Base-by-base conservation (phyloP, 495 filamentous ascomycete genomes). In the Glutinoglossum americanum region DNA sequence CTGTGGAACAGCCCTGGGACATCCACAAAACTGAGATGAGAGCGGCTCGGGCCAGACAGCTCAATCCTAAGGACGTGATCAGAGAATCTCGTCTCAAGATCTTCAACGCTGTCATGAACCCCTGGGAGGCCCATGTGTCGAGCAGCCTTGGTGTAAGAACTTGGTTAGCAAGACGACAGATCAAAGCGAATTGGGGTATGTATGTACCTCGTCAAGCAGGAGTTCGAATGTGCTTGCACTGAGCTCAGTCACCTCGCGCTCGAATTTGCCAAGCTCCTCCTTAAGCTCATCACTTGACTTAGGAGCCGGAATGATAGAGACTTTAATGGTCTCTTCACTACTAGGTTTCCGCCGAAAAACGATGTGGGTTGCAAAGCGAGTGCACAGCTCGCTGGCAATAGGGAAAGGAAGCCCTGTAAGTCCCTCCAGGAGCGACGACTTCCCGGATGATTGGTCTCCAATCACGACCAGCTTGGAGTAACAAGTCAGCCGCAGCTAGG, bases 1-100 rank as follows among this genome's bases (percentile, higher is more conserved):
- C 37, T 75, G n/a, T 72, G 73, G 64, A 84, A 83, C 10, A 82
- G 77, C 0, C 80, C 77, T 0, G 80, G 80, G 1, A 83, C 72
- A 60, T 85, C 78, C 45, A 83, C 76, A 0, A 85, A 68, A 49
- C 70, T 81, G 1, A 85, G 65, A 60, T 84, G 73, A 21, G 76
- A 68, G 57, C 79, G 69, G 1, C 76, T 51, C 0, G 80, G 80
- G 0, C 82, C 78, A 25, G 59, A 59, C 3, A 82, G 75, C 62
- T 83, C 78, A 19, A 84, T 70, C 35, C 71, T 74, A 13, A 84
- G 70, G 1, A 84, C 68, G 61, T 81, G 72, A 4, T 73, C 66
- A 1, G 76, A 76, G 58, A 85, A 83, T 61, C 3, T 57, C 58
- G 0, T 61, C 49, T 3, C 45, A 15, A 39, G 5, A 17, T 39